Conservation (phyloP, 108 stramenopile species). For the Cyclostephanos invisitatus region DNA sequence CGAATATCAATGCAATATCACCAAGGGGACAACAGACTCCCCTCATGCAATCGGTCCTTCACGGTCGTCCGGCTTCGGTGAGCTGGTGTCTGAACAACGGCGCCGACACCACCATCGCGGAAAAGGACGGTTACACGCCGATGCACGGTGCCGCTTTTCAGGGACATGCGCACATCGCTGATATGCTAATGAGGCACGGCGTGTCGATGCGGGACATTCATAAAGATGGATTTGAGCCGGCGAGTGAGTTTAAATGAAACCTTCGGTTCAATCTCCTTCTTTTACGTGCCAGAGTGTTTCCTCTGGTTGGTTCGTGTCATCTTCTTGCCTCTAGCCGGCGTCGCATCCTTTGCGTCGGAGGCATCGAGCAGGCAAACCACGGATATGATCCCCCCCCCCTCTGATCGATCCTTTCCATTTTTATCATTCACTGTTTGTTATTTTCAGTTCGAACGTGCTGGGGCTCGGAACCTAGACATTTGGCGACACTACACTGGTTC, state of each 20-base stretch:
- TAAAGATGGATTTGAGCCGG: conserved; percentile 37
- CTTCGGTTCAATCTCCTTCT: not conserved
- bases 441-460: conserved; percentile 43
- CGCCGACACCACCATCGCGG: conserved; percentile 31
- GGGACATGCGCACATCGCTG: conserved; percentile 31
- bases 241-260: conserved; percentile 12
- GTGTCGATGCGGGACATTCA: conserved; percentile 38
- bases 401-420: not conserved
- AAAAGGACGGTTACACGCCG: conserved; percentile 46
- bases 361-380: too few species aligned
- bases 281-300: not conserved
- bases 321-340: not conserved
- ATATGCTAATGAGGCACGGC: conserved; percentile 29
- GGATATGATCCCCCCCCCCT: too few species aligned
- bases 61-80: conserved; percentile 31
- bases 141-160: conserved; percentile 51
- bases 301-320: not conserved
- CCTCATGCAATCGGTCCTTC: conserved; percentile 41
- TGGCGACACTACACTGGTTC: conserved; percentile 39
- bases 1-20: conserved; percentile 33
- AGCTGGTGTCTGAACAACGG: conserved; percentile 38
- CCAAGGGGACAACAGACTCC: conserved; percentile 37
- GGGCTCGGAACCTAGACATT: conserved; percentile 45
- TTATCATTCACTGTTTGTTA: not conserved
- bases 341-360: too few species aligned